A percentile compares a stretch with the other conserved stretches of the same genome.
phyloP scores from a whole-genome alignment of 495 filamentous ascomycete species.

The Aspergillus cristatus region DNA sequence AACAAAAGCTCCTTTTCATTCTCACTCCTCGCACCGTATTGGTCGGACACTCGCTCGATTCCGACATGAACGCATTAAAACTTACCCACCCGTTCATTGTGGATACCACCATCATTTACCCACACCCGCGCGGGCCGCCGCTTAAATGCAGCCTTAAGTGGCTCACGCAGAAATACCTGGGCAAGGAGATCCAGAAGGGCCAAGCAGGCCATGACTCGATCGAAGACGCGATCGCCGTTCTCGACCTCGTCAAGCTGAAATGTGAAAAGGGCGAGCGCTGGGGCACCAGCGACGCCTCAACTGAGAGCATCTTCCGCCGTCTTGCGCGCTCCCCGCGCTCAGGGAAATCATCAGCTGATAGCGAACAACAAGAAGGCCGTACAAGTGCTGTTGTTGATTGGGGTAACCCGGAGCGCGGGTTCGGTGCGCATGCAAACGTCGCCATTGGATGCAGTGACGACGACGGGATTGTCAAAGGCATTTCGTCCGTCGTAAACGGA shows the following conservation, averaged over 20 bases:
- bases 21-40: slow-evolving; percentile 70
- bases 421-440: slow-evolving; percentile 61
- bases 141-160: slow-evolving; percentile 71
- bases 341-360: slow-evolving; percentile 33
- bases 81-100: slow-evolving; percentile 87
- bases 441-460: slow-evolving; percentile 68
- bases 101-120: slow-evolving; percentile 80
- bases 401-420: slow-evolving; percentile 67
- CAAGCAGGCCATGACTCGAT: slow-evolving; percentile 77
- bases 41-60: slow-evolving; percentile 85
- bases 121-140: slow-evolving; percentile 67
- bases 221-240: slow-evolving; percentile 81
- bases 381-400: slow-evolving; percentile 82
- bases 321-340: slow-evolving; percentile 52
- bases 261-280: slow-evolving; percentile 83
- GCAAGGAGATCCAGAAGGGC: slow-evolving; percentile 77
- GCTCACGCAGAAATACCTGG: slow-evolving; percentile 69
- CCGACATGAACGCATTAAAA: slow-evolving; percentile 74
- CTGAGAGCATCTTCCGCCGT: slow-evolving; percentile 82
- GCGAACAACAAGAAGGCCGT: slow-evolving; percentile 46
- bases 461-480: slow-evolving; percentile 59
- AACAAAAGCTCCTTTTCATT: slow-evolving; percentile 61
- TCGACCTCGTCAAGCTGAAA: slow-evolving; percentile 90
- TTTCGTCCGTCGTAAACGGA: slow-evolving; percentile 60
- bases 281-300: slow-evolving; percentile 63